Evolutionary conservation across 148 eudicot species (phyloP).

Genomic region (Oxyria digyna): DNA sequence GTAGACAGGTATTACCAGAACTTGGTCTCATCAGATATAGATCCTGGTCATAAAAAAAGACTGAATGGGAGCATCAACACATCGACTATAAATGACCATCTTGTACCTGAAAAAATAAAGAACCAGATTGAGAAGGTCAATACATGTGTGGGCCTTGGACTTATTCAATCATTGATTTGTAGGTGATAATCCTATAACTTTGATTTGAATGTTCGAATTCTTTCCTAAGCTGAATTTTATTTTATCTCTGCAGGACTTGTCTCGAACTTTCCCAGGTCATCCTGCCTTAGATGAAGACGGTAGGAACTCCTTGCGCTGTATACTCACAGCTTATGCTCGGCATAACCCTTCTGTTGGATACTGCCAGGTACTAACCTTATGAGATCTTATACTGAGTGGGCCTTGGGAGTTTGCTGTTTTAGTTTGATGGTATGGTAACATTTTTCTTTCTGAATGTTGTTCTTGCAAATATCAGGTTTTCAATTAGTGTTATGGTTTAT

Average conservation of each 20-base stretch:
- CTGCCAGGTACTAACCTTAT: slow-evolving; percentile 60
- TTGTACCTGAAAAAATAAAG: slow-evolving; percentile 46
- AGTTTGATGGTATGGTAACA: background rate
- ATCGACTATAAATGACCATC: slow-evolving; percentile 9
- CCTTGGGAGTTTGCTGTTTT: too few species aligned
- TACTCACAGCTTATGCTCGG: slow-evolving; percentile 81
- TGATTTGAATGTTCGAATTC: slow-evolving; percentile 17
- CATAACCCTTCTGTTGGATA: slow-evolving; percentile 95
- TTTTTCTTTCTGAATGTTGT: background rate
- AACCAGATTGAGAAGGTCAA: slow-evolving; percentile 99
- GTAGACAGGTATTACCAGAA: slow-evolving; percentile 60
- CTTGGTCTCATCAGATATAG: slow-evolving; percentile 43
- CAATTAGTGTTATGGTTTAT: background rate
- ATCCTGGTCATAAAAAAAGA: slow-evolving; percentile 21
- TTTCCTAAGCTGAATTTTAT: slow-evolving; percentile 38
- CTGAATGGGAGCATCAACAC: background rate
- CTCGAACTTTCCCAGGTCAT: slow-evolving; percentile 94
- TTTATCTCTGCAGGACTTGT: slow-evolving; percentile 65
- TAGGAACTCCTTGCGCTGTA: slow-evolving; percentile 69
- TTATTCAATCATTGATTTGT: slow-evolving; percentile 54
- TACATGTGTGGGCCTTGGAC: slow-evolving; percentile 61
- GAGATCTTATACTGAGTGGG: background rate
- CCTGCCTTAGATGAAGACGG: slow-evolving; percentile 89
- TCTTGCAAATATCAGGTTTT: background rate
- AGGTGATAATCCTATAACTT: slow-evolving; percentile 56